Conservation (phyloP, 2,329 filamentous ascomycete genomes). For the Ophiostoma tasmaniense region DNA sequence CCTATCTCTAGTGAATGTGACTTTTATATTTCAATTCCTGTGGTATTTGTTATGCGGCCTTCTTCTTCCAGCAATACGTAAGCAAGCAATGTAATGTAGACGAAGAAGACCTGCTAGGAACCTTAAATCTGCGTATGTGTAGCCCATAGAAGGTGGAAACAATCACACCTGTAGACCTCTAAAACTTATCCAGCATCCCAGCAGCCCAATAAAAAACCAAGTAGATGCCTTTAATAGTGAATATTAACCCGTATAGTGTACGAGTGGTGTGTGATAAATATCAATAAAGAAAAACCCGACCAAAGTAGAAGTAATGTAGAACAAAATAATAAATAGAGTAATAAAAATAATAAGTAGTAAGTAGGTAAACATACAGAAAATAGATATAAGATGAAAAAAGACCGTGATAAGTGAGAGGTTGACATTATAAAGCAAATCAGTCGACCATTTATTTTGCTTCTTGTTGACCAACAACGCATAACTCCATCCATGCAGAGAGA, state of each 20-base stretch:
- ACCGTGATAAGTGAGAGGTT: background rate
- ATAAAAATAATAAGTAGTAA: background rate
- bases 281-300: background rate
- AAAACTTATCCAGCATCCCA: background rate
- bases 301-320: background rate
- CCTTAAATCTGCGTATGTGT: background rate
- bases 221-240: background rate
- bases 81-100: background rate
- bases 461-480: conserved; percentile 18
- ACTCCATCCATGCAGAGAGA: conserved; percentile 22
- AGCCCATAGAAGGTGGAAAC: background rate
- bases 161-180: background rate
- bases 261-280: background rate
- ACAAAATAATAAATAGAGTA: background rate
- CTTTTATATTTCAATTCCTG: background rate
- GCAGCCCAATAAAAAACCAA: background rate
- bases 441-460: conserved; percentile 12
- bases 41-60: background rate
- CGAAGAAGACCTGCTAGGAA: background rate
- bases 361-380: background rate
- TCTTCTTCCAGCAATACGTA: background rate
- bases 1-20: background rate
- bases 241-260: background rate
- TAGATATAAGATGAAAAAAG: background rate
- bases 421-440: conserved; percentile 7